Conservation (phyloP, 2,329 filamentous ascomycete genomes). For the Fusarium beomiforme region DNA sequence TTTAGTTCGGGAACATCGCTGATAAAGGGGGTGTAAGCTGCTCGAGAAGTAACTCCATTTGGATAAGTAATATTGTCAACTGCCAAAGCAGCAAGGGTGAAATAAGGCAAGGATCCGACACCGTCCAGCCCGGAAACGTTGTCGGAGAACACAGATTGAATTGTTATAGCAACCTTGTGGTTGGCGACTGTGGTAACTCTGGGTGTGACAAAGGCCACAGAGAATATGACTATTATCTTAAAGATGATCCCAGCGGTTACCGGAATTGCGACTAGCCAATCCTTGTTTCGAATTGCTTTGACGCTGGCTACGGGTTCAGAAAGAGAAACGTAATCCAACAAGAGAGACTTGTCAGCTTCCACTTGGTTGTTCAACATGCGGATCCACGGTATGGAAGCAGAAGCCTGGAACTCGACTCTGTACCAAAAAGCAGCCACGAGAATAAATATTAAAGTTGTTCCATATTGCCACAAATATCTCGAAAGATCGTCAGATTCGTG, state of each 20-base stretch:
- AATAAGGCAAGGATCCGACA: constrained; percentile 45
- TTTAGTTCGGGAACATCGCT: constrained; percentile 36
- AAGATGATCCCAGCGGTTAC: constrained; percentile 45
- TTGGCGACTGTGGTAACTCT: constrained; percentile 41
- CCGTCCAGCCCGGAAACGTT: constrained; percentile 37
- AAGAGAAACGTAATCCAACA: constrained; percentile 51
- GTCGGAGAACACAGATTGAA: constrained; percentile 45
- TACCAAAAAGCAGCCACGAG: constrained; percentile 48
- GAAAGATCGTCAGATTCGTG: constrained; percentile 37
- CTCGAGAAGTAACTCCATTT: constrained; percentile 46
- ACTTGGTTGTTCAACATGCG: constrained; percentile 45
- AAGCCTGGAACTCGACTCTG: constrained; percentile 53
- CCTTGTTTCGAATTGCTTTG: constrained; percentile 46
- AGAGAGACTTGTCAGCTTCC: constrained; percentile 46
- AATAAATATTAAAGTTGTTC: constrained; percentile 47
- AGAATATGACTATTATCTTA: constrained; percentile 48
- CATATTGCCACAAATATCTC: constrained; percentile 52
- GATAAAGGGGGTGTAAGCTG: constrained; percentile 50
- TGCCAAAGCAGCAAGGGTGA: constrained; percentile 48
- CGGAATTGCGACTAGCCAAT: constrained; percentile 47
- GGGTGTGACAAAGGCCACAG: constrained; percentile 51
- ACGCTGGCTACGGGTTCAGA: constrained; percentile 43
- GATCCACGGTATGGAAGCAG: constrained; percentile 51
- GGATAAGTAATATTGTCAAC: constrained; percentile 44
- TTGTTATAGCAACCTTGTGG: constrained; percentile 36